Percentiles rank a stretch among this genome's conserved stretches.
Conservation (phyloP, 805 yeast species). For the Saccharomycopsis sp. region DNA sequence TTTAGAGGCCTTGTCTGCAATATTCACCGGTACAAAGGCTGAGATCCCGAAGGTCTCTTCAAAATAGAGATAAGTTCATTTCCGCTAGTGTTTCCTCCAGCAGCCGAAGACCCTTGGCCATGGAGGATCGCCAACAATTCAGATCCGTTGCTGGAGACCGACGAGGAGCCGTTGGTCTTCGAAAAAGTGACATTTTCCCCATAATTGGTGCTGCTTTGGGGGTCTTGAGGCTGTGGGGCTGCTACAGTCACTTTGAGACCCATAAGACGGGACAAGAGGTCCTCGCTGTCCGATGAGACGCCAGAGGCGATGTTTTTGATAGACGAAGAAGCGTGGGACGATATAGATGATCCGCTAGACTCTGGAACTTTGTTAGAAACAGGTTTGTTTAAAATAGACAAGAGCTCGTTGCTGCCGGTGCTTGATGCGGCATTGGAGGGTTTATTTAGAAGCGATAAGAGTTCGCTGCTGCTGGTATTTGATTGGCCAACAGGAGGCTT, state of each 20-base stretch:
- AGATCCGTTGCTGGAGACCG: not conserved
- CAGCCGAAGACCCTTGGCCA: not conserved
- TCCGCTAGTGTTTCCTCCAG: not conserved
- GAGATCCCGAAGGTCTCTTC: not conserved
- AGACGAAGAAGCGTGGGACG: no score
- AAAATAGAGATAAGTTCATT: not conserved
- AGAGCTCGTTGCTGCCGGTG: constrained; percentile 2
- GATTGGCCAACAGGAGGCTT: not conserved
- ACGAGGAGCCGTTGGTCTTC: not conserved
- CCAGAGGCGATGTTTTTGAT: no score
- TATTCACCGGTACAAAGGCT: no score
- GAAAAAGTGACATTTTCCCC: not conserved
- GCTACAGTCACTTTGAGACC: no score
- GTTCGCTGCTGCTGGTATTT: not conserved
- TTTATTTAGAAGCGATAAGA: not conserved
- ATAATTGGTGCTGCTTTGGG: not conserved
- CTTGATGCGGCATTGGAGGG: not conserved
- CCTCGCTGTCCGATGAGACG: no score
- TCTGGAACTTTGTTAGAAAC: no score
- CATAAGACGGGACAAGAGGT: no score
- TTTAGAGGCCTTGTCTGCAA: no score
- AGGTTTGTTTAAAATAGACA: constrained; percentile 2
- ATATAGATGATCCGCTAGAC: no score
- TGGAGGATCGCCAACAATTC: not conserved
- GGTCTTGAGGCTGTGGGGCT: no score